Evolutionary conservation across 139 green algal species (phyloP), one percentile per base, ranked within the genome.

Genomic region (Bryopsis sp.): DNA sequence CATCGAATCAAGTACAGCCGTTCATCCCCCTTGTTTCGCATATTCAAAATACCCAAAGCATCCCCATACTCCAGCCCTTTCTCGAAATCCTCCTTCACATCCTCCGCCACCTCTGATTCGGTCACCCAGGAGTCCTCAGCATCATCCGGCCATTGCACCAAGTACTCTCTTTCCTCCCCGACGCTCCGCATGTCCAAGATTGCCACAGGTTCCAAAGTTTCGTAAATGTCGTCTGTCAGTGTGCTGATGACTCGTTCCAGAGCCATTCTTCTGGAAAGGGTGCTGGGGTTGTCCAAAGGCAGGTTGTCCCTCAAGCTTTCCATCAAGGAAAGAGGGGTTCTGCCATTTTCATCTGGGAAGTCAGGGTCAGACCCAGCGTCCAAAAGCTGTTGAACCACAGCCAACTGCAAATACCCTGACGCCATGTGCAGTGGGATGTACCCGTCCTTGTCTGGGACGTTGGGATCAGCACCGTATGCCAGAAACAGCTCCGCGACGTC

Each of bases 391-490:
- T 66, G 47, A 33, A 89, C 83, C n/a, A 73, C 77, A 38, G 71
- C 43, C 2, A 71, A 69, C 64, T 89, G 84, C 29, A 85, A 72
- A 67, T 92, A 92, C 11, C 85, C 85, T 3, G 80, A 70, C 2
- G 85, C 84, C 82, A 92, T 89, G 72, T 92, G 85, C 36, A 92
- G 76, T 1, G 85, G 82, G 11, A 82, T 90, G 74, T 89, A 92
- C 22, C 81, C 83, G 37, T 75, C 69, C n/a, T 66, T 66, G 36
- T 75, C 69, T 6, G 81, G 73, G 60, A 64, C 58, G 59, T 48
- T 64, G 15, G 88, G 72, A 34, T 89, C 84, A 3, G 76, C 80
- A 1, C 83, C 85, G n/a, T 73, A 70, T n/a, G 77, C 35, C 22
- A 82, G 54, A 22, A 92, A 74, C 26, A 76, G 50, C 35, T 68